Conservation (phyloP, 2,329 filamentous ascomycete species). For the Fusarium continuum region DNA sequence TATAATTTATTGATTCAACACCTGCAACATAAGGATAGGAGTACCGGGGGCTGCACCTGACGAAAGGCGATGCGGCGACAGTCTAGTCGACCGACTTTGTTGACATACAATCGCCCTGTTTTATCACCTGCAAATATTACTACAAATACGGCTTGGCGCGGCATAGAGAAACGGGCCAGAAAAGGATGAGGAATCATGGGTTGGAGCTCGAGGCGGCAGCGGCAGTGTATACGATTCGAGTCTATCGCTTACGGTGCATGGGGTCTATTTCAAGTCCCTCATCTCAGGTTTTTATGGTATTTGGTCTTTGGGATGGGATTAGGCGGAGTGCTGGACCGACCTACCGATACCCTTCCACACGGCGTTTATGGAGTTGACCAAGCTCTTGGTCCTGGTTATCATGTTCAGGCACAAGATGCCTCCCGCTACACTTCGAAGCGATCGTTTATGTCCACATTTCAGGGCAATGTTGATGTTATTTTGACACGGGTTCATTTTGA, state of each 20-base stretch:
- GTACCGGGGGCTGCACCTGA: slow-evolving; percentile 1
- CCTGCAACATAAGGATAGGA: slow-evolving; percentile 12
- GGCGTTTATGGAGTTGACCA: slow-evolving; percentile 40
- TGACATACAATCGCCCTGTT: slow-evolving; percentile 32
- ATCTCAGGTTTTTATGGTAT: slow-evolving; percentile 34
- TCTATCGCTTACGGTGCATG: slow-evolving; percentile 43
- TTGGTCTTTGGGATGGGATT: slow-evolving; percentile 32
- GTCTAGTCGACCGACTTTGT: slow-evolving; percentile 14
- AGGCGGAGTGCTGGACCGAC: slow-evolving; percentile 38
- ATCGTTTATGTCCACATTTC: slow-evolving; percentile 26
- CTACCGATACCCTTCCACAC: slow-evolving; percentile 44
- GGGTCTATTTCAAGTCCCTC: slow-evolving; percentile 18
- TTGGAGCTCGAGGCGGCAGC: slow-evolving; percentile 23
- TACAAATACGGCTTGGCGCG: slow-evolving; percentile 40
- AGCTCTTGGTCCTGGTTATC: slow-evolving; percentile 23
- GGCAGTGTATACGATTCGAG: slow-evolving; percentile 45
- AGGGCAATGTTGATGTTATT: slow-evolving; percentile 9
- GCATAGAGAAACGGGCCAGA: slow-evolving; percentile 44
- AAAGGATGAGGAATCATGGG: slow-evolving; percentile 38
- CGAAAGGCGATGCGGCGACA: slow-evolving; percentile 6
- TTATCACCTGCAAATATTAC: slow-evolving; percentile 39
- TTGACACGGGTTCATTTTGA: slow-evolving; percentile 24
- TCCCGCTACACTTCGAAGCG: slow-evolving; percentile 36
- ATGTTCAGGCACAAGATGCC: slow-evolving; percentile 18
- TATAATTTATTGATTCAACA: slow-evolving; percentile 1